A percentile compares a stretch with the other conserved stretches of the same genome.
phyloP scores from a whole-genome alignment of 352 stramenopile species.

The Phytopythium vexans region DNA sequence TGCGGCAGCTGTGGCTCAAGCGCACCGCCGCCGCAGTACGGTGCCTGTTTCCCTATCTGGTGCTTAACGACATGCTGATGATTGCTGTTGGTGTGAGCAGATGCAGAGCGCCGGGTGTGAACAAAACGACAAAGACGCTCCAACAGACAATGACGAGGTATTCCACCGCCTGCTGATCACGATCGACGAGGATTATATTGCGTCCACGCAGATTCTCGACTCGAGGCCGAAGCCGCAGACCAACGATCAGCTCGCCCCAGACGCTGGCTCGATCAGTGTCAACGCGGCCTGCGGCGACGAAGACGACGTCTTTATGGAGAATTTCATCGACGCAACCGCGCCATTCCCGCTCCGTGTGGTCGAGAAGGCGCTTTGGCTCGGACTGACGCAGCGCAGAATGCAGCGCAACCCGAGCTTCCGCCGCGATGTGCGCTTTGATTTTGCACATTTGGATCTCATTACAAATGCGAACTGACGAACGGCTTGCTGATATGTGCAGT shows the following conservation, averaged over 20 bases:
- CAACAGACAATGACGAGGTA: slow-evolving; percentile 4
- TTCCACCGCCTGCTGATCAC: slow-evolving; percentile 5
- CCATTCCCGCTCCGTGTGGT: slow-evolving; percentile 2
- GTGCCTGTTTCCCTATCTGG: background rate
- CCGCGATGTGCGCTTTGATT: background rate
- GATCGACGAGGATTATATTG: slow-evolving; percentile 8
- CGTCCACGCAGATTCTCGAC: background rate
- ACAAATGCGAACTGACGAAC: no score
- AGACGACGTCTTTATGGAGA: slow-evolving; percentile 16
- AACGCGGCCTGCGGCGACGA: slow-evolving; percentile 7
- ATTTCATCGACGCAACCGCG: slow-evolving; percentile 8
- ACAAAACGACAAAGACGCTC: background rate
- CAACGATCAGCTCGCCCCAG: background rate
- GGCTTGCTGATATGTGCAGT: background rate
- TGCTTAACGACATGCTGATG: background rate
- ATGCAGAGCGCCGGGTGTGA: background rate
- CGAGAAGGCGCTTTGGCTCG: slow-evolving; percentile 5
- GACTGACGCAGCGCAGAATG: background rate
- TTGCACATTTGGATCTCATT: background rate
- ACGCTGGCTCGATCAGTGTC: background rate
- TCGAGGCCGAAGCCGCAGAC: background rate
- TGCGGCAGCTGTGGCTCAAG: slow-evolving; percentile 2
- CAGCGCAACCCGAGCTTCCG: slow-evolving; percentile 1
- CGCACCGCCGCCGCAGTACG: background rate
- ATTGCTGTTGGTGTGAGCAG: background rate